Conservation (phyloP, 805 yeast genomes). For the Lipomyces lipofer region DNA sequence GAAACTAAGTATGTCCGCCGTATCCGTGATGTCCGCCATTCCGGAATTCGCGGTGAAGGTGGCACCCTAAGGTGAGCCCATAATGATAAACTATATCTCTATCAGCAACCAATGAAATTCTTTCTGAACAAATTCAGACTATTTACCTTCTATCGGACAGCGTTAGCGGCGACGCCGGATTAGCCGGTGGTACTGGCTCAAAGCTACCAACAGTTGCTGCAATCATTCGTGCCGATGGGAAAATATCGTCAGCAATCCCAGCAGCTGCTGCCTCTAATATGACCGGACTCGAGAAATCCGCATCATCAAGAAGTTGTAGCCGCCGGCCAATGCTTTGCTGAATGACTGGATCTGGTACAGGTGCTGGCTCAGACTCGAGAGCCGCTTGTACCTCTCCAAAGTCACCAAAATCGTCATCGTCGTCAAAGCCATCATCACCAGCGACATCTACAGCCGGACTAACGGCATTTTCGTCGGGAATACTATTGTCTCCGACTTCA, state of each 20-base stretch:
- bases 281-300: constrained; percentile 17
- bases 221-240: constrained; percentile 17
- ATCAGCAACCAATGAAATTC: no score
- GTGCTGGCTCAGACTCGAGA: not conserved
- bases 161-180: not conserved
- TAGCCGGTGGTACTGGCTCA: constrained; percentile 5
- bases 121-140: no score
- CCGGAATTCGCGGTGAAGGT: constrained; percentile 57
- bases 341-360: constrained; percentile 2
- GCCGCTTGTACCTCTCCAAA: constrained; percentile 24
- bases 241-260: constrained; percentile 14
- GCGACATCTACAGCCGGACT: constrained; percentile 2
- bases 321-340: not conserved
- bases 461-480: not conserved
- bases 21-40: constrained; percentile 68
- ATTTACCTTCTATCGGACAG: constrained; percentile 7
- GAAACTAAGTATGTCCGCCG: constrained; percentile 63
- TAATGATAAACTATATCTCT: constrained; percentile 32
- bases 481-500: not conserved
- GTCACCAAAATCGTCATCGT: constrained; percentile 30
- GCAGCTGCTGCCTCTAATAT: constrained; percentile 19
- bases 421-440: constrained; percentile 4
- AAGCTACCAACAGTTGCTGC: constrained; percentile 13
- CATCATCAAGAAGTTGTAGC: not conserved
- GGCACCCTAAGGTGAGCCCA: constrained; percentile 50